phyloP scores from a whole-genome alignment of 805 yeast genomes.

The Komagataella kurtzmanii region DNA sequence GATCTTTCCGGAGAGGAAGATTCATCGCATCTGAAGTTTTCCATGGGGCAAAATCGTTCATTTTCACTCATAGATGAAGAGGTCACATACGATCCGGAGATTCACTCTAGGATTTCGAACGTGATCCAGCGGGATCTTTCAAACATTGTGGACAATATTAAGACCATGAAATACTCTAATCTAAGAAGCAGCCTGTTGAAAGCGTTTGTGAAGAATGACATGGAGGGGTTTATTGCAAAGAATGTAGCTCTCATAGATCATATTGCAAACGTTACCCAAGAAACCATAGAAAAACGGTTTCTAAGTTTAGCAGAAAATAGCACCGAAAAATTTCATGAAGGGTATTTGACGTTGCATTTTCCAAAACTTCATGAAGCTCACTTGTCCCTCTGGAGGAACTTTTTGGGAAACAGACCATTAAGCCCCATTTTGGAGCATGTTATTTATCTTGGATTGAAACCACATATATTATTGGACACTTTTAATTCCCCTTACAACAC shows the following conservation, averaged over 20 bases:
- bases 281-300: neutral
- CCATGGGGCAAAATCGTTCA: neutral
- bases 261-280: neutral
- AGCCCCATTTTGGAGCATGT: constrained; percentile 11
- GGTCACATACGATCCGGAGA: neutral
- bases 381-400: neutral
- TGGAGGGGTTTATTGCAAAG: neutral
- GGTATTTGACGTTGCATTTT: neutral
- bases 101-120: neutral
- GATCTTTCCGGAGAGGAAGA: neutral
- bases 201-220: neutral
- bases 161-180: neutral
- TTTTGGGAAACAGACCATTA: neutral
- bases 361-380: neutral
- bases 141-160: neutral
- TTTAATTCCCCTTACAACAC: constrained; percentile 16
- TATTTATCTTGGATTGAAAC: constrained; percentile 16
- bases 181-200: neutral
- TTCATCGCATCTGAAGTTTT: neutral
- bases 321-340: neutral
- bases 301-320: neutral
- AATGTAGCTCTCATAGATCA: neutral
- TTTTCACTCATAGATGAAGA: neutral
- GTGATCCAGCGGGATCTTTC: neutral
- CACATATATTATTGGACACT: constrained; percentile 12